Percentiles rank a stretch among this genome's conserved stretches.
Conservation (phyloP, 1,284 basidiomycete species). For the Ceratobasidium papillatum region DNA sequence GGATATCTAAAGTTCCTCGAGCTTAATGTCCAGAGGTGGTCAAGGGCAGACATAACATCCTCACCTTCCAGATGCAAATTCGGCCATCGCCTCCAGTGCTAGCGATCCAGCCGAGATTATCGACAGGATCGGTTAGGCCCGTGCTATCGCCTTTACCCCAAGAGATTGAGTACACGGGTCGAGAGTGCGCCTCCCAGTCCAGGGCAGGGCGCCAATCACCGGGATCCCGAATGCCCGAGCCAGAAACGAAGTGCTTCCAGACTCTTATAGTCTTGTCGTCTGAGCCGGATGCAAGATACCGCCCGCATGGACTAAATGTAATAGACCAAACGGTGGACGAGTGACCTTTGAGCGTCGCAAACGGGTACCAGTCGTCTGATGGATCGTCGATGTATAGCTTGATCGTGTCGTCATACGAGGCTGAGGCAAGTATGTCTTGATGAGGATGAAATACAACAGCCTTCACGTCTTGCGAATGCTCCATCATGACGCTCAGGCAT, state of each 20-base stretch:
- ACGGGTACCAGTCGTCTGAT: constrained; percentile 93
- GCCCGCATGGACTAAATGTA: constrained; percentile 80
- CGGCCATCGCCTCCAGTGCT: constrained; percentile 62
- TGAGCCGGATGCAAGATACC: constrained; percentile 82
- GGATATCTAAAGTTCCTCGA: constrained; percentile 41
- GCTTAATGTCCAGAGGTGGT: constrained; percentile 20
- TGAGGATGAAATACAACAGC: constrained; percentile 93
- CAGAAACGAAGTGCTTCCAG: constrained; percentile 63
- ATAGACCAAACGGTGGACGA: constrained; percentile 92
- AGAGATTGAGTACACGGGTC: constrained; percentile 81
- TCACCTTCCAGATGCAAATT: constrained; percentile 59
- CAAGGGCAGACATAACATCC: constrained; percentile 1
- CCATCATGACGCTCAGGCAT: constrained; percentile 95
- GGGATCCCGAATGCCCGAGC: constrained; percentile 1
- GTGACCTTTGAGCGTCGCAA: constrained; percentile 82
- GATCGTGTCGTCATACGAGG: constrained; percentile 96
- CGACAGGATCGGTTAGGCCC: constrained; percentile 41
- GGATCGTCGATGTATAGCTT: constrained; percentile 95
- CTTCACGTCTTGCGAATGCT: constrained; percentile 97
- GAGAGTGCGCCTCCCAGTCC: constrained; percentile 46
- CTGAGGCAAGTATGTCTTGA: constrained; percentile 97
- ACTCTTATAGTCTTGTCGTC: constrained; percentile 81
- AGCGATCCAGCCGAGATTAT: constrained; percentile 57
- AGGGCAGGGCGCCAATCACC: constrained; percentile 57
- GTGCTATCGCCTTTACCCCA: constrained; percentile 61